These are phyloP conservation scores for Amphichorda felina DNA, from an alignment of 2,329 filamentous ascomycete genomes.

Conservation along the genomic window DNA sequence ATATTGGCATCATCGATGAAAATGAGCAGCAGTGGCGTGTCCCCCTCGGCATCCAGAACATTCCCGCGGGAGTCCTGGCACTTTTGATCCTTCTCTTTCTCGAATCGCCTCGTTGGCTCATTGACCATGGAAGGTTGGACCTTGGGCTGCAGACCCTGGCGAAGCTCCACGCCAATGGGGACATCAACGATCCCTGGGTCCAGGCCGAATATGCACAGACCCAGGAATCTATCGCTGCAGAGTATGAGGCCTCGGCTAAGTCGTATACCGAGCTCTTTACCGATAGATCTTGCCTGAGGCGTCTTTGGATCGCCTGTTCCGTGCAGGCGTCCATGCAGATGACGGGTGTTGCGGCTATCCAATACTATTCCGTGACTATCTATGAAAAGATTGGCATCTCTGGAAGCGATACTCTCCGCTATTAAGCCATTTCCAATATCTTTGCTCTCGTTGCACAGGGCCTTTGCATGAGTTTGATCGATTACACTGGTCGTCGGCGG, in stretches of 20 bases:
- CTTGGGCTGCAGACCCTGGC: constrained; percentile 56
- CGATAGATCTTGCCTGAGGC: constrained; percentile 50
- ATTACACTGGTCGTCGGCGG: constrained; percentile 59
- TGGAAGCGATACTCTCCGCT: constrained; percentile 53
- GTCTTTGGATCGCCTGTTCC: constrained; percentile 58
- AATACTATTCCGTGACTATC: constrained; percentile 61
- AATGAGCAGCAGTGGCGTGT: constrained; percentile 22
- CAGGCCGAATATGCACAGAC: constrained; percentile 63
- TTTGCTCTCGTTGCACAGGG: constrained; percentile 59
- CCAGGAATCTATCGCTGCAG: constrained; percentile 49
- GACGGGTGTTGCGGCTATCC: constrained; percentile 64
- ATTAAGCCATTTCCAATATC: constrained; percentile 64
- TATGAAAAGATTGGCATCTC: constrained; percentile 59
- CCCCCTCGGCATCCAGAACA: constrained; percentile 54
- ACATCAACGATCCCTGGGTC: constrained; percentile 57
- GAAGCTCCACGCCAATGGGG: constrained; percentile 56
- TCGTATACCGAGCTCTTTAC: constrained; percentile 59
- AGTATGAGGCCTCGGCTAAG: constrained; percentile 58
- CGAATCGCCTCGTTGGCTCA: constrained; percentile 64
- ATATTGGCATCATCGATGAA: constrained; percentile 13
- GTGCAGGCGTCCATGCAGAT: constrained; percentile 64
- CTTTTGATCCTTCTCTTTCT: constrained; percentile 58
- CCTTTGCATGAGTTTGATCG: constrained; percentile 56
- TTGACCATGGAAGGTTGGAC: constrained; percentile 55
- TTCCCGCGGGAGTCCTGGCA: constrained; percentile 54